Conservation (phyloP, 345 rosid genomes). For the Salix suchowensis region DNA sequence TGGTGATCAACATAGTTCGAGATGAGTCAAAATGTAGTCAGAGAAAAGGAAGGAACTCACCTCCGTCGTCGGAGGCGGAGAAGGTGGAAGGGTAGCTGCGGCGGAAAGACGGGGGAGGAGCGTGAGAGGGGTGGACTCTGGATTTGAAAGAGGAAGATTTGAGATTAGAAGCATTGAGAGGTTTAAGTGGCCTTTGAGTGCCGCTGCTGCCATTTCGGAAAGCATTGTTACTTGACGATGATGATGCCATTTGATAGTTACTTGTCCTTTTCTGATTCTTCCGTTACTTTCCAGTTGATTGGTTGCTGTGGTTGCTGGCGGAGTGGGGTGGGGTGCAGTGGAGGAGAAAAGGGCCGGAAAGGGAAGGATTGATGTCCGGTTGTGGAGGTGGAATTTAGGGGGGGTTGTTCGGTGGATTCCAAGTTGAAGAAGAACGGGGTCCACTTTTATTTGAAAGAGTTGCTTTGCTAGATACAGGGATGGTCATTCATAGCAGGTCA, state of each 20-base stretch:
- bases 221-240: slow-evolving; percentile 11
- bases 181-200: slow-evolving; percentile 42
- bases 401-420: slow-evolving; percentile 15
- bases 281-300: not conserved
- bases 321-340: not conserved
- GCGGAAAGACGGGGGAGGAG: slow-evolving; percentile 46
- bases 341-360: not conserved
- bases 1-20: not conserved
- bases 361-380: not conserved
- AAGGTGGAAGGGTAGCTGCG: slow-evolving; percentile 49
- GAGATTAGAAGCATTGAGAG: slow-evolving; percentile 39
- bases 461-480: slow-evolving; percentile 21
- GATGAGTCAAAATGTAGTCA: not conserved
- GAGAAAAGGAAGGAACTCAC: slow-evolving; percentile 21
- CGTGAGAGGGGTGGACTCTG: slow-evolving; percentile 44
- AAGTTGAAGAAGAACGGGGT: slow-evolving; percentile 19
- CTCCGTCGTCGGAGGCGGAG: slow-evolving; percentile 53
- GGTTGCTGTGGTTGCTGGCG: not conserved
- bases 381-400: not conserved
- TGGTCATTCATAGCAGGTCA: slow-evolving; percentile 7
- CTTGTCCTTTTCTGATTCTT: not conserved
- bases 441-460: slow-evolving; percentile 11
- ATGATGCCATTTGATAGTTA: slow-evolving; percentile 47
- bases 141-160: slow-evolving; percentile 76
- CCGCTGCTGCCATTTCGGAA: slow-evolving; percentile 51